Percentiles rank a stretch among this genome's conserved stretches.
Evolutionary conservation across 805 yeast genomes (phyloP).

Genomic region (Wickerhamomyces pijperi): DNA sequence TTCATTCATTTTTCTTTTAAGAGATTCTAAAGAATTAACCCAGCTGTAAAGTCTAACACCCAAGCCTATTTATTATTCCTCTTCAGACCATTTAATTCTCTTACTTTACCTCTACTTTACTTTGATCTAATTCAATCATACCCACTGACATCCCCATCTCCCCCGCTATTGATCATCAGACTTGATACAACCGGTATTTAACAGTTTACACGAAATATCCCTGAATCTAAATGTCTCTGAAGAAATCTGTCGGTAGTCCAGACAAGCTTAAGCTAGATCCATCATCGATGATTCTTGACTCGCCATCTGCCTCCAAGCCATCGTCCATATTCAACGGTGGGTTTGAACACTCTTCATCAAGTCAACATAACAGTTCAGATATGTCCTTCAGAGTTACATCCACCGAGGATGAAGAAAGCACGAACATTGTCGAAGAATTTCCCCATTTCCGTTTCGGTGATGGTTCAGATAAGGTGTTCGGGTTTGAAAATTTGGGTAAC

Average conservation of each 20-base stretch:
- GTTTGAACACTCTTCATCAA: background rate
- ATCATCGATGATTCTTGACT: background rate
- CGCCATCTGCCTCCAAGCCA: background rate
- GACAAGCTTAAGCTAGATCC: background rate
- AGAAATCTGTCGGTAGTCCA: constrained; percentile 8
- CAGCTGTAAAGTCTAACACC: too few species aligned
- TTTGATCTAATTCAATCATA: too few species aligned
- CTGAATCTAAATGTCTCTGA: constrained; percentile 14
- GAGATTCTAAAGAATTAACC: too few species aligned
- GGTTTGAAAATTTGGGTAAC: constrained; percentile 79
- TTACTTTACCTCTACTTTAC: too few species aligned
- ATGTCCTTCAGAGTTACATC: background rate
- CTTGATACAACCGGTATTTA: too few species aligned
- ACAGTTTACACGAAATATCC: too few species aligned
- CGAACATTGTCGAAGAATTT: background rate
- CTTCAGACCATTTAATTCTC: too few species aligned
- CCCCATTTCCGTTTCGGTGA: constrained; percentile 43
- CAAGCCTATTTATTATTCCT: too few species aligned
- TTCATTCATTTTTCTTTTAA: too few species aligned
- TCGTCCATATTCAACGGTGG: background rate
- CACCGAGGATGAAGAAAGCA: background rate
- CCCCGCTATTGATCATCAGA: too few species aligned
- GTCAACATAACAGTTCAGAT: background rate
- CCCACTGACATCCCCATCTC: too few species aligned
- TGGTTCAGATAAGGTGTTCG: constrained; percentile 61